A percentile compares a stretch with the other conserved stretches of the same genome.
Conservation (phyloP, 179 eudicot genomes). For the Corrigiola litoralis region DNA sequence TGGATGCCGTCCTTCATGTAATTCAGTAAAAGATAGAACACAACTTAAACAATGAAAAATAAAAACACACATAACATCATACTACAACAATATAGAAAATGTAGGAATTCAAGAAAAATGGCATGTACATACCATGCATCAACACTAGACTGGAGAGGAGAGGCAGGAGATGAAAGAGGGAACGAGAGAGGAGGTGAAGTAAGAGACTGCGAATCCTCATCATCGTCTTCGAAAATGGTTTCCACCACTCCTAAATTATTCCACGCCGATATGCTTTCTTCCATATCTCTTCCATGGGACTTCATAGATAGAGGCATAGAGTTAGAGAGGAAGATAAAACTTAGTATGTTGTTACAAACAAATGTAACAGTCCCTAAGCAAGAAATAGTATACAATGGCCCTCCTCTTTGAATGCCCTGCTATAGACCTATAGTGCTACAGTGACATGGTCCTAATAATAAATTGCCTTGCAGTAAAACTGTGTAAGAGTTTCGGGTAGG, state of each 20-base stretch:
- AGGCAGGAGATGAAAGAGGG: constrained; percentile 25
- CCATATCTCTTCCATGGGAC: constrained; percentile 7
- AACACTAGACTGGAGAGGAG: constrained; percentile 40
- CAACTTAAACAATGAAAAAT: not conserved
- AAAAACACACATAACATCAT: not conserved
- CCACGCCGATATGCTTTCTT: constrained; percentile 30
- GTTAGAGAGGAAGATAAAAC: not conserved
- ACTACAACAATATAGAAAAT: not conserved
- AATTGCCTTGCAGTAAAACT: constrained; percentile 5
- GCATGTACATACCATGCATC: constrained; percentile 43
- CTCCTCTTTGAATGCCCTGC: constrained; percentile 8
- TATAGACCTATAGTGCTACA: too few species aligned
- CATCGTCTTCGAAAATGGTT: constrained; percentile 54
- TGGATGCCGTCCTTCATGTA: constrained; percentile 39
- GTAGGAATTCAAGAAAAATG: not conserved
- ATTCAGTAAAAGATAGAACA: not conserved
- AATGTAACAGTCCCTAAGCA: not conserved
- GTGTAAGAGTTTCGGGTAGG: constrained; percentile 17
- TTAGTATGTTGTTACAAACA: not conserved
- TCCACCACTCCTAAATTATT: constrained; percentile 52
- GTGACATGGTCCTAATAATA: constrained; percentile 13
- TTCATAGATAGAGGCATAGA: not conserved
- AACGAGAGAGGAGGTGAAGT: constrained; percentile 35
- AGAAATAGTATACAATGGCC: not conserved
- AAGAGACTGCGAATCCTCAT: constrained; percentile 33